Evolutionary conservation across 192 early-diverging fungal genomes (phyloP), one percentile per base, ranked within the genome.

Genomic region (Backusella mclennaniae): DNA sequence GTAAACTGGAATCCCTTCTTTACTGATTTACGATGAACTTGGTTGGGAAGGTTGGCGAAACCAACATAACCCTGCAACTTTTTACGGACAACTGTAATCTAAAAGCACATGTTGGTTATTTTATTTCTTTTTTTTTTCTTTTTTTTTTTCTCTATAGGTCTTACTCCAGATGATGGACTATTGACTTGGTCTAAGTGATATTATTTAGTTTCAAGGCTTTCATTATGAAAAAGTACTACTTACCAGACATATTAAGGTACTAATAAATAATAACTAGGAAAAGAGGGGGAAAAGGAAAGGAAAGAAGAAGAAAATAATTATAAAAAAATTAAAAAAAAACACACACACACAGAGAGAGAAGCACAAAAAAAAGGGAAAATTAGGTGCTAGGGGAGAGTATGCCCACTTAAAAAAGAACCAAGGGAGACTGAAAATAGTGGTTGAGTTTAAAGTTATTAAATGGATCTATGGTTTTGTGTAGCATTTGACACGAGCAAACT

Each of bases 1-100:
- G 95, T 98, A 79, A 99, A 98, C 74, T 93, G 91, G 85, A 99
- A 99, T 5, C 96, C 96, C 69, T 93, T 92, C 87, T 99, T 98
- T 46, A 98, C 89, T 9, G 95, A 94, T 87, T 96, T 96, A 82
- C 93, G 89, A 76, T 98, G 95, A 67, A 98, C 95, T 86, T 99
- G 98, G 80, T 94, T 92, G 26, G 96, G 95, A 80, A 97, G 89
- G 84, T 93, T 96, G 82, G 95, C 95, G 81, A 99, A 99, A 33
- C 98, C 98, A 80, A 99, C 96, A 80, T 95, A 96, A n/a, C 93
- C 91, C 69, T 92, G 91, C 78, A 96, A 87, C 80, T 90, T 88
- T 84, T 86, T 88, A 82, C 90, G 89, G 38, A 84, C 69, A n/a
- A 84, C 78, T n/a, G 66, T 79, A 42, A 79, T 79, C 78, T 79